A percentile compares a stretch with the other conserved stretches of the same genome.
Evolutionary conservation across 23 red algal genomes (phyloP).

Genomic region (Gracilariopsis chorda): DNA sequence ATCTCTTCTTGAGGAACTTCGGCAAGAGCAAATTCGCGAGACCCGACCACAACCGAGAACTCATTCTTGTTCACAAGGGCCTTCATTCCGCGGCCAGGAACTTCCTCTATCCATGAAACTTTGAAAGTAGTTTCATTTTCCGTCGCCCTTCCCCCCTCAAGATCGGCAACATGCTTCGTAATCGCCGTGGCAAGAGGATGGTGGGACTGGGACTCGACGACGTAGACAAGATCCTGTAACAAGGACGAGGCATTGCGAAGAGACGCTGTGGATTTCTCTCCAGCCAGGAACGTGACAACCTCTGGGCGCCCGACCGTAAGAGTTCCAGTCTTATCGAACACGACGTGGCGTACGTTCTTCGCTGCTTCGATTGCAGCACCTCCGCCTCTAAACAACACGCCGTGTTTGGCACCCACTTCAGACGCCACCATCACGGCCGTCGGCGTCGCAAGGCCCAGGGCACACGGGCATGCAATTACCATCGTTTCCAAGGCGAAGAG

Average conservation of each 20-base stretch:
- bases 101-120: slow-evolving; percentile 23
- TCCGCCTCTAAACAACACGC: slow-evolving; percentile 79
- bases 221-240: slow-evolving; percentile 37
- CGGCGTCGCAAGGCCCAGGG: slow-evolving; percentile 95
- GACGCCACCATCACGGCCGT: slow-evolving; percentile 93
- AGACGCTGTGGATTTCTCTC: background rate
- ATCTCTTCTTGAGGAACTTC: slow-evolving; percentile 14
- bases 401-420: slow-evolving; percentile 57
- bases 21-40: slow-evolving; percentile 31
- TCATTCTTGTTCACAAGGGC: slow-evolving; percentile 33
- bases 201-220: slow-evolving; percentile 63
- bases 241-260: slow-evolving; percentile 24
- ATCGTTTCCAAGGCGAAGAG: slow-evolving; percentile 89
- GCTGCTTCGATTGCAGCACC: slow-evolving; percentile 56
- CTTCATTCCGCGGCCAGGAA: slow-evolving; percentile 58
- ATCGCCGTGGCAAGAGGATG: slow-evolving; percentile 79
- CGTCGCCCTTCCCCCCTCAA: background rate
- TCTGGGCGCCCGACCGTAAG: slow-evolving; percentile 65
- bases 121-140: slow-evolving; percentile 13
- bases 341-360: slow-evolving; percentile 23
- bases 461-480: slow-evolving; percentile 98
- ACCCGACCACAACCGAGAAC: slow-evolving; percentile 43
- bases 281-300: slow-evolving; percentile 11
- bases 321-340: slow-evolving; percentile 97
- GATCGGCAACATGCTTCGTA: slow-evolving; percentile 26